Conservation (phyloP, 306 rosid species). For the Arachis stenosperma region DNA sequence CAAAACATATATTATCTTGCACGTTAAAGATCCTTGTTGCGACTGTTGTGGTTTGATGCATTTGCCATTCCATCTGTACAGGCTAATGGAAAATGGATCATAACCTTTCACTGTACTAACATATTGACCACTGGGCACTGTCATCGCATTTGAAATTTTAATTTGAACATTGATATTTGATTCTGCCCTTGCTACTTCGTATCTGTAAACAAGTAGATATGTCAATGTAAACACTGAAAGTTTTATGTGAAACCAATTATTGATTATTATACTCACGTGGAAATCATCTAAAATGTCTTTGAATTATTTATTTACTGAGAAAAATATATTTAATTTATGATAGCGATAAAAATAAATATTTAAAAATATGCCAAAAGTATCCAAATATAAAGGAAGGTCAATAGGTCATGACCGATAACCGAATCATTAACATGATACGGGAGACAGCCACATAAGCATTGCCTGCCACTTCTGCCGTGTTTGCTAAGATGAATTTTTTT, state of each 20-base stretch:
- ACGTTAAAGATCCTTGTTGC: constrained; percentile 23
- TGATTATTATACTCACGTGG: neutral
- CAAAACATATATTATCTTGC: constrained; percentile 16
- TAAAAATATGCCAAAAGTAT: too few relatives aligned
- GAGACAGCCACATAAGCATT: too few relatives aligned
- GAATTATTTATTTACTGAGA: too few relatives aligned
- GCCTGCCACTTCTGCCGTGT: too few relatives aligned
- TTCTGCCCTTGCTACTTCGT: neutral
- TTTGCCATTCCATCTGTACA: constrained; percentile 47
- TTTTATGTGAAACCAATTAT: neutral
- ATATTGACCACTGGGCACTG: neutral
- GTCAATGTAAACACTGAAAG: too few relatives aligned
- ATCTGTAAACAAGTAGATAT: neutral
- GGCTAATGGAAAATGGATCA: constrained; percentile 33
- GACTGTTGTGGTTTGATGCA: constrained; percentile 19
- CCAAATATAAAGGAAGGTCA: too few relatives aligned
- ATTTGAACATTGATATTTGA: constrained; percentile 19
- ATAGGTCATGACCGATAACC: too few relatives aligned
- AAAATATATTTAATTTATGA: too few relatives aligned
- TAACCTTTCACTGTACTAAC: constrained; percentile 28
- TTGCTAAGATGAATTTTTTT: too few relatives aligned
- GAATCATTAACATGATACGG: too few relatives aligned
- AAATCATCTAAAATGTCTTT: too few relatives aligned
- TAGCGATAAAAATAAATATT: too few relatives aligned
- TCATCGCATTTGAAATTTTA: constrained; percentile 30